Evolutionary conservation across 2,329 filamentous ascomycete genomes (phyloP).

Genomic region (Nigrospora sphaerica): DNA sequence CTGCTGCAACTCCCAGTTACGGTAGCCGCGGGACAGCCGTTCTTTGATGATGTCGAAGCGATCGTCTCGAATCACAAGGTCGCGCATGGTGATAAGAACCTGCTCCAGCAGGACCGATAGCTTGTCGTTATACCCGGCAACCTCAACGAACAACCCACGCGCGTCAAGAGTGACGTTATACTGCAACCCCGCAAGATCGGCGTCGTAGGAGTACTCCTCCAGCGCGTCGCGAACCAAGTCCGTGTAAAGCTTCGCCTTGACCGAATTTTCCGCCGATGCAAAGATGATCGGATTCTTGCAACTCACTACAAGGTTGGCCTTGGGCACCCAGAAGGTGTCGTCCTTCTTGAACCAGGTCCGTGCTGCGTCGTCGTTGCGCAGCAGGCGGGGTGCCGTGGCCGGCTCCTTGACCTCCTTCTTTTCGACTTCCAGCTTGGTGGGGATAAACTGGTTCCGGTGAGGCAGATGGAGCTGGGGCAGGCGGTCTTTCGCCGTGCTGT

Average conservation of each 20-base stretch:
- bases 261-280: conserved; percentile 68
- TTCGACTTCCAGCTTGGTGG: conserved; percentile 85
- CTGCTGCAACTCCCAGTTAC: conserved; percentile 82
- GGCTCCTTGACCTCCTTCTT: conserved; percentile 83
- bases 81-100: conserved; percentile 74
- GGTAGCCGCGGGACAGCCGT: conserved; percentile 65
- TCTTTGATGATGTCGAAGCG: conserved; percentile 91
- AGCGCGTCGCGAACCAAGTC: conserved; percentile 84
- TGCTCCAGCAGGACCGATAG: conserved; percentile 85
- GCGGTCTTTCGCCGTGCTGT: conserved; percentile 49
- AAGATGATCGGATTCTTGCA: conserved; percentile 74
- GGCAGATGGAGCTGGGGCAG: conserved; percentile 74
- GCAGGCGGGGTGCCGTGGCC: conserved; percentile 65
- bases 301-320: conserved; percentile 78
- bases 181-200: conserved; percentile 81
- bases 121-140: conserved; percentile 95
- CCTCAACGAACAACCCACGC: conserved; percentile 67
- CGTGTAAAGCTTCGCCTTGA: conserved; percentile 74
- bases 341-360: conserved; percentile 98
- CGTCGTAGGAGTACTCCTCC: conserved; percentile 92
- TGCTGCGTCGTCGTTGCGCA: conserved; percentile 74
- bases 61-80: conserved; percentile 77
- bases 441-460: conserved; percentile 92
- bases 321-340: conserved; percentile 96
- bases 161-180: conserved; percentile 71